These are phyloP conservation scores for Oenanthe sinensis DNA, from an alignment of 129 eudicot genomes.

Conservation along the genomic window DNA sequence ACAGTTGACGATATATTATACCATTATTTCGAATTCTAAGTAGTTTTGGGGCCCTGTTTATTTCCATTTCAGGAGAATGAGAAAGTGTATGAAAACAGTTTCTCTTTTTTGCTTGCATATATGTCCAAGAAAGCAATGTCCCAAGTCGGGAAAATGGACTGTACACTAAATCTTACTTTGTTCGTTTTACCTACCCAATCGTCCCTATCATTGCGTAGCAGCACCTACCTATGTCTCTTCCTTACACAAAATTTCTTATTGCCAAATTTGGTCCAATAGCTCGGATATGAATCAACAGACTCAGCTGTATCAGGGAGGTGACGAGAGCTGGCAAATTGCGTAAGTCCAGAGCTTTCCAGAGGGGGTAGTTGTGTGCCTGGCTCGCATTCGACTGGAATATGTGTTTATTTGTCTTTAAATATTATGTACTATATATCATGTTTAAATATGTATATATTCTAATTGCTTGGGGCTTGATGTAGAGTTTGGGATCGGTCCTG, in stretches of 20 bases:
- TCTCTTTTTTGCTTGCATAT: neutral
- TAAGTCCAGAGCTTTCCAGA: neutral
- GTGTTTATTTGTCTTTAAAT: neutral
- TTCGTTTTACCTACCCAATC: neutral
- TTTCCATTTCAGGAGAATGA: neutral
- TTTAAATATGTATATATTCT: too few relatives aligned
- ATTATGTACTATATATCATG: too few relatives aligned
- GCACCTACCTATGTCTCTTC: neutral
- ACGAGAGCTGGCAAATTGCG: neutral
- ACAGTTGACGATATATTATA: neutral
- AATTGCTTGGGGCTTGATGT: neutral
- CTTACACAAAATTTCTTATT: neutral
- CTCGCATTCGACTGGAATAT: neutral
- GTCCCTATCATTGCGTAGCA: neutral
- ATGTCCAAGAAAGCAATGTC: neutral
- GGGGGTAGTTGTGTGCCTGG: neutral
- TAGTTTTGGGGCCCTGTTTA: neutral
- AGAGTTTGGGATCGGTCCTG: neutral
- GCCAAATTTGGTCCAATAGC: neutral
- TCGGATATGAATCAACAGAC: neutral
- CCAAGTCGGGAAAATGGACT: neutral
- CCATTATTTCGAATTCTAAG: neutral
- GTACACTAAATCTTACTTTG: neutral
- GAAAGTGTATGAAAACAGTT: neutral
- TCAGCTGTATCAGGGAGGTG: neutral